Evolutionary conservation across 1,139 yeast species (phyloP).

Genomic region (Kluyveromyces sp.): DNA sequence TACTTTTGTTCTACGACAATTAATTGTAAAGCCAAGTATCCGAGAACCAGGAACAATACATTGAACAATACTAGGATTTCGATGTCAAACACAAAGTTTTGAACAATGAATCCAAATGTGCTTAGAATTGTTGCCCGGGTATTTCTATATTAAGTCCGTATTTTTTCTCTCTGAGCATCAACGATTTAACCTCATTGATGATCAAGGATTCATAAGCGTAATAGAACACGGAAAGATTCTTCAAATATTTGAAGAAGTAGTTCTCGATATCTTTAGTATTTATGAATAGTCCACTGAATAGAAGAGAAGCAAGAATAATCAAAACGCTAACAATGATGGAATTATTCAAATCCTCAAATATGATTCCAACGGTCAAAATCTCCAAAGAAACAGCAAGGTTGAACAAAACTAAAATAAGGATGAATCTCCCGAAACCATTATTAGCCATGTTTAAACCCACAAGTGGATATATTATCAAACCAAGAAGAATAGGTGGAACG

Average conservation of each 20-base stretch:
- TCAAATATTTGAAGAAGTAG: slow-evolving; percentile 57
- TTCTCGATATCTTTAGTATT: slow-evolving; percentile 52
- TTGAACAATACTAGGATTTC: slow-evolving; percentile 45
- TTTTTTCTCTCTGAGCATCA: slow-evolving; percentile 77
- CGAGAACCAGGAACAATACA: slow-evolving; percentile 48
- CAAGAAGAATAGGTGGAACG: slow-evolving; percentile 76
- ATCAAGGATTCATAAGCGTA: slow-evolving; percentile 90
- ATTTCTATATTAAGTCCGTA: slow-evolving; percentile 91
- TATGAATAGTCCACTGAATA: slow-evolving; percentile 89
- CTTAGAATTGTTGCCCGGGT: slow-evolving; percentile 94
- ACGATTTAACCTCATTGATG: slow-evolving; percentile 87
- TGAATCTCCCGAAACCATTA: slow-evolving; percentile 66
- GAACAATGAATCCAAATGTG: slow-evolving; percentile 87
- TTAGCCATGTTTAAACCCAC: slow-evolving; percentile 79
- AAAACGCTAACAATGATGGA: slow-evolving; percentile 86
- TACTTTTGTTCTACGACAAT: slow-evolving; percentile 71
- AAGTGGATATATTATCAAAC: slow-evolving; percentile 85
- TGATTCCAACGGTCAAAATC: slow-evolving; percentile 77
- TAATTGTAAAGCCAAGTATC: slow-evolving; percentile 66
- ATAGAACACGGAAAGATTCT: slow-evolving; percentile 84
- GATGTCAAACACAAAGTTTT: slow-evolving; percentile 64
- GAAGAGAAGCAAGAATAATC: slow-evolving; percentile 69
- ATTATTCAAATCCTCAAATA: slow-evolving; percentile 85
- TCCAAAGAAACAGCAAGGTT: slow-evolving; percentile 82
- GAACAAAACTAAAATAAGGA: slow-evolving; percentile 66